Conservation (phyloP, 768 basidiomycete species). For the Ephemerocybe angulata region DNA sequence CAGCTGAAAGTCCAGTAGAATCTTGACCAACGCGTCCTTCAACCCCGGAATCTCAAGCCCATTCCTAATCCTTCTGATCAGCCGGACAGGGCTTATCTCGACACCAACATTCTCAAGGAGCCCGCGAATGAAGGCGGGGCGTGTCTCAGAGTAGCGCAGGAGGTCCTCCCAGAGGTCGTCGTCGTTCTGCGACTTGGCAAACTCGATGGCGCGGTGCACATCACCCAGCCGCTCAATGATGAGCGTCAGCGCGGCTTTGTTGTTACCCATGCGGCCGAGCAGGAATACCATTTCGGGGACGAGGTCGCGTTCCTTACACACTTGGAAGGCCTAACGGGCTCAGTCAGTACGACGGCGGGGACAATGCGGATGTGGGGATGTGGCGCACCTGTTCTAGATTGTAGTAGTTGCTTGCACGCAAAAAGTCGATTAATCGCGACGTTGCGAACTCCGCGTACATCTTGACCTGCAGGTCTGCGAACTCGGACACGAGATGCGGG, state of each 20-base stretch:
- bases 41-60: constrained; percentile 95
- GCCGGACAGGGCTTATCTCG: constrained; percentile 90
- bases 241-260: constrained; percentile 87
- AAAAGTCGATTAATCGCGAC: constrained; percentile 78
- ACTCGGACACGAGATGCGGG: constrained; percentile 70
- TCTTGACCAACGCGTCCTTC: constrained; percentile 93
- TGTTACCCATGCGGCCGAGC: constrained; percentile 96
- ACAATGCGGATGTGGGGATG: background rate
- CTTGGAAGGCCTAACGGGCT: constrained; percentile 66
- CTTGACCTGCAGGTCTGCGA: constrained; percentile 82
- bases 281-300: constrained; percentile 98
- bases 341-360: background rate
- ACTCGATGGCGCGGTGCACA: constrained; percentile 93
- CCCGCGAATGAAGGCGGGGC: constrained; percentile 94
- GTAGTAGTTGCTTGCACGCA: constrained; percentile 88
- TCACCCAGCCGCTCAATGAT: constrained; percentile 95
- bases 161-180: constrained; percentile 98
- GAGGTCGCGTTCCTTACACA: constrained; percentile 80
- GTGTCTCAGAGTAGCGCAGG: constrained; percentile 87
- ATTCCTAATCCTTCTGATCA: constrained; percentile 93
- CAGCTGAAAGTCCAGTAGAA: constrained; percentile 92
- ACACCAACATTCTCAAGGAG: constrained; percentile 94
- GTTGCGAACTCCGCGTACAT: constrained; percentile 89
- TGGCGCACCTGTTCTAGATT: constrained; percentile 71
- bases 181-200: constrained; percentile 95